Percentiles rank a stretch among this genome's conserved stretches.
Evolutionary conservation across 129 eudicot species (phyloP).

Genomic region (Flaveria sonorensis): DNA sequence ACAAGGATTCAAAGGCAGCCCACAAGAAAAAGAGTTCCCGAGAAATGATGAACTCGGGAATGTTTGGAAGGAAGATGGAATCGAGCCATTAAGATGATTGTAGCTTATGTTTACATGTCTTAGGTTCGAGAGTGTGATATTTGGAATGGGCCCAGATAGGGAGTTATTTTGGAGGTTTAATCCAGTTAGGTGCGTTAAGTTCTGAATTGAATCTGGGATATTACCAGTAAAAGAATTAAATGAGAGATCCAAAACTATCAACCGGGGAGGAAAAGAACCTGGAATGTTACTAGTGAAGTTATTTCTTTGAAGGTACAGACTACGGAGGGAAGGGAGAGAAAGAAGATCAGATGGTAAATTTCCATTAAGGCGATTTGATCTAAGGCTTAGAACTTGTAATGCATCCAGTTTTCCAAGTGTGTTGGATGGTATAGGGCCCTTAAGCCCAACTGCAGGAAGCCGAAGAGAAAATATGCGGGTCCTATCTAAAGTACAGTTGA

Average conservation of each 20-base stretch:
- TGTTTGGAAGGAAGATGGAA: slow-evolving; percentile 57
- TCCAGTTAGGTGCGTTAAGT: slow-evolving; percentile 61
- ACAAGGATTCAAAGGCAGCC: slow-evolving; percentile 64
- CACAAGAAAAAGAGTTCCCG: slow-evolving; percentile 68
- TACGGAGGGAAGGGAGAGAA: slow-evolving; percentile 68
- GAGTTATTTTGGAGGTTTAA: slow-evolving; percentile 74
- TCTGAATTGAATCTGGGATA: slow-evolving; percentile 58
- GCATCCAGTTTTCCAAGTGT: slow-evolving; percentile 62
- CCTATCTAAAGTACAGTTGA: slow-evolving; percentile 57
- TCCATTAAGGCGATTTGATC: slow-evolving; percentile 69
- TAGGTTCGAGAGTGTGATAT: slow-evolving; percentile 44
- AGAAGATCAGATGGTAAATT: slow-evolving; percentile 66
- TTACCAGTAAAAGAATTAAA: slow-evolving; percentile 61
- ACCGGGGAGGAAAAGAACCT: slow-evolving; percentile 49
- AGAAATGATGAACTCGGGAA: slow-evolving; percentile 70
- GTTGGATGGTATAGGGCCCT: slow-evolving; percentile 61
- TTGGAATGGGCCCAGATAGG: slow-evolving; percentile 66
- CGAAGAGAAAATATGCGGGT: slow-evolving; percentile 49
- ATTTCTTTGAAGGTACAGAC: slow-evolving; percentile 70
- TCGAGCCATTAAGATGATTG: slow-evolving; percentile 68
- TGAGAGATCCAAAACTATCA: slow-evolving; percentile 67
- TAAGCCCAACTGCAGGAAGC: slow-evolving; percentile 81
- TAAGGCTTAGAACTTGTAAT: slow-evolving; percentile 64
- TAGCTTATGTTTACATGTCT: slow-evolving; percentile 62
- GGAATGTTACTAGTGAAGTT: slow-evolving; percentile 64